phyloP scores from a whole-genome alignment of 345 rosid genomes.

The Jatropha curcas region DNA sequence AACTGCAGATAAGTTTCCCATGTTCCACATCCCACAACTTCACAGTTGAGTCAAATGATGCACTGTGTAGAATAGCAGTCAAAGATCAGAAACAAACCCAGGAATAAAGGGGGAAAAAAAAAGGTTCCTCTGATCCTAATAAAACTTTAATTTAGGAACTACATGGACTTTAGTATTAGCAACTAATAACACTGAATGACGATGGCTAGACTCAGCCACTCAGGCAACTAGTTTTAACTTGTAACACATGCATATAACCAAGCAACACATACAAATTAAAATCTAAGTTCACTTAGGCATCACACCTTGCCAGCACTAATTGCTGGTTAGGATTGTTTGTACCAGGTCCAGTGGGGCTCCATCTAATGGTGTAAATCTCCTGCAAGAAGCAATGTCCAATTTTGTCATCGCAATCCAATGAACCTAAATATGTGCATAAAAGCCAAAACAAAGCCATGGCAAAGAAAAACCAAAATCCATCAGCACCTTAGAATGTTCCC shows the following conservation, averaged over 20 bases:
- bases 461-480: neutral
- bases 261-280: neutral
- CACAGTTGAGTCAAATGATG: conserved; percentile 96
- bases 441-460: neutral
- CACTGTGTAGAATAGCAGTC: conserved; percentile 48
- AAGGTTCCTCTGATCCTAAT: neutral
- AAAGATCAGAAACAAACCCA: conserved; percentile 2
- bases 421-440: neutral
- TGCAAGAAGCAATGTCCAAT: conserved; percentile 27
- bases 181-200: neutral
- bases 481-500: conserved; percentile 34
- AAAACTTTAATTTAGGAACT: neutral
- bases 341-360: conserved; percentile 94
- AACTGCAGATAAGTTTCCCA: conserved; percentile 81
- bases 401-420: neutral
- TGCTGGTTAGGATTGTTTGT: conserved; percentile 94
- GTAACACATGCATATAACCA: neutral
- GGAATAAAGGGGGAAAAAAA: neutral
- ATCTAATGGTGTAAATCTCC: conserved; percentile 92
- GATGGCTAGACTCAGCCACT: neutral
- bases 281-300: neutral
- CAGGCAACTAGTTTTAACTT: neutral
- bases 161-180: too few relatives aligned
- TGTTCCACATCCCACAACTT: conserved; percentile 97
- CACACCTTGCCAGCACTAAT: conserved; percentile 81